Base-by-base conservation (phyloP, 139 green algal genomes). In the Micractinium conductrix region DNA sequence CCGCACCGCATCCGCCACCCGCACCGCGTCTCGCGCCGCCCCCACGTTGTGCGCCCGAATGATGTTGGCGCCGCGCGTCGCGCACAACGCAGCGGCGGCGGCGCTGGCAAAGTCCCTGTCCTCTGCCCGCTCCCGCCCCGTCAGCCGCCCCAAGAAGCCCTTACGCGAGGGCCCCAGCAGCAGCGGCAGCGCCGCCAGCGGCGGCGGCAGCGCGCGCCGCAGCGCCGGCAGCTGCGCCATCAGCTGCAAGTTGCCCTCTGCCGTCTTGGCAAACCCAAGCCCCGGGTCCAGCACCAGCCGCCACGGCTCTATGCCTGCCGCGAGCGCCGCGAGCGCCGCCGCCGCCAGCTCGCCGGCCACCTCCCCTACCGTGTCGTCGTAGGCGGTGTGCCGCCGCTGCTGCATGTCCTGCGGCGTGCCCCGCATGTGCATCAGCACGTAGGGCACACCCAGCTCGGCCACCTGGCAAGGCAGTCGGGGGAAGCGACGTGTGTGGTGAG, bases 401-500 rank as follows among this genome's bases (percentile, higher is more conserved):
- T 86, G 76, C 97, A 99, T 99, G 50, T 92, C 96, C 24, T 37
- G 79, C 0, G 95, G 94, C 45, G 94, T 90, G 6, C 97, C 97
- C 8, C 97, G 93, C 91, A 98, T 97, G 92, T 99, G 97, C 96
- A 98, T 99, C 42, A 98, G 74, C 37, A 98, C 87, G 87, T 98
- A 98, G 1, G 97, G 93, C 78, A 98, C 93, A 2, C 92, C 91
- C 43, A 98, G 87, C 35, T 88, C 30, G 0, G 93, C 92, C 33
- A 98, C 96, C 88, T 95, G 88, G 24, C 26, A 1, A 33, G 40
- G 69, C 45, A 33, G 26, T 8, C 43, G 45, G 69, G 73, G 2
- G 55, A 4, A 44, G 35, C n/a, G n/a, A 71, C 22, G 8, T 19
- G 26, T 42, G 55, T 22, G 53, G 26, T 63, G 53, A 4, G 60